phyloP scores from a whole-genome alignment of 495 filamentous ascomycete genomes.

The Thozetella sp. region DNA sequence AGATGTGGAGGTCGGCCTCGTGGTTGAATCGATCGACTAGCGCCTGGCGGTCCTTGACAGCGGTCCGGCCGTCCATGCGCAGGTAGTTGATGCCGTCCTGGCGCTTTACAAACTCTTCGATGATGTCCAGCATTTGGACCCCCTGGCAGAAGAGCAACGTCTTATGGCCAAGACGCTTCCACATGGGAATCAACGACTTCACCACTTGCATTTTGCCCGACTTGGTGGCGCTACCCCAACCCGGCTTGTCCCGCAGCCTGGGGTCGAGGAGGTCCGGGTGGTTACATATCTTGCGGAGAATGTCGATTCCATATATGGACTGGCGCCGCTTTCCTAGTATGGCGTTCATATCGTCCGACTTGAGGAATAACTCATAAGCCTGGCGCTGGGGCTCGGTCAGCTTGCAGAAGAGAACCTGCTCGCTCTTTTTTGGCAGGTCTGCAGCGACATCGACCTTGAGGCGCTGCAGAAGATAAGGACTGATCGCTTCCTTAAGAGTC shows the following conservation, averaged over 20 bases:
- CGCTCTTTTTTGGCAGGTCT: slow-evolving; percentile 91
- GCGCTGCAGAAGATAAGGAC: slow-evolving; percentile 88
- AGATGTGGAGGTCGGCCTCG: slow-evolving; percentile 76
- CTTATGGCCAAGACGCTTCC: slow-evolving; percentile 88
- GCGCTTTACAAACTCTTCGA: slow-evolving; percentile 74
- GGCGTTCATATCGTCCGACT: slow-evolving; percentile 76
- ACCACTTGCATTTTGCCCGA: slow-evolving; percentile 97
- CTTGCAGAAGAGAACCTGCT: slow-evolving; percentile 94
- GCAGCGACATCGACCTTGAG: slow-evolving; percentile 92
- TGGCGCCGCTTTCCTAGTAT: slow-evolving; percentile 77
- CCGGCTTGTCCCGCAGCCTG: slow-evolving; percentile 51
- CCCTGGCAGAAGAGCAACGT: slow-evolving; percentile 90
- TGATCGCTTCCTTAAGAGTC: slow-evolving; percentile 87
- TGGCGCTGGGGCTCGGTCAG: slow-evolving; percentile 75
- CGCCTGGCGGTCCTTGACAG: slow-evolving; percentile 77
- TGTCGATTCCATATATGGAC: slow-evolving; percentile 84
- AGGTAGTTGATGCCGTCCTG: slow-evolving; percentile 74
- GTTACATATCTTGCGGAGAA: slow-evolving; percentile 95
- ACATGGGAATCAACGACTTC: slow-evolving; percentile 78
- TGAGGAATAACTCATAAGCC: slow-evolving; percentile 79
- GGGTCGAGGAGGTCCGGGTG: slow-evolving; percentile 87
- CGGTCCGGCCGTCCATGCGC: slow-evolving; percentile 91
- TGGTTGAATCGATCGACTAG: slow-evolving; percentile 93
- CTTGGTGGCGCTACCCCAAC: slow-evolving; percentile 71
- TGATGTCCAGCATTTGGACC: slow-evolving; percentile 89